Evolutionary conservation across 805 yeast species (phyloP), one percentile per base, ranked within the genome.

Genomic region (Ogataea polymorpha): DNA sequence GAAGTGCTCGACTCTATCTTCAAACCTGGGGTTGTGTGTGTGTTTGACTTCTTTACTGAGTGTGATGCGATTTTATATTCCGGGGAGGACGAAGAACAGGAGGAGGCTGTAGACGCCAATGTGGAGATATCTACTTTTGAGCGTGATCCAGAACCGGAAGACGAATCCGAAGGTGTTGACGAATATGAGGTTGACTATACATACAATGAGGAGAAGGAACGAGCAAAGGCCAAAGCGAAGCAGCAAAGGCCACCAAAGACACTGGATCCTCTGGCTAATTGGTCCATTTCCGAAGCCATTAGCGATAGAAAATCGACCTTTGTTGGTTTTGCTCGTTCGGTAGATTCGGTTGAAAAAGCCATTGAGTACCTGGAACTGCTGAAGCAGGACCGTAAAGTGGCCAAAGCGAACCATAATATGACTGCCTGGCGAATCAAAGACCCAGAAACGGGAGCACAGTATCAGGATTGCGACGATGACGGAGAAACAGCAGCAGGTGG

Each of bases 401-500:
- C 79, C 6, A 72, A 74, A 46, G 82, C 96, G 0, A 60, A 74
- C 1, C 98, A 91, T 62, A 82, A 82, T 46, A 93, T 93, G 81
- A 75, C 80, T 12, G 93, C 96, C 0, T 90, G 91, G 83, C 68
- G 98, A 48, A 82, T 93, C 3, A 70, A 71, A 41, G 60, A 72
- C n/a, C 61, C 57, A 0, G 65, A 56, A 1, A 68, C 70, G 14
- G 86, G 81, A 0, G 74, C 79, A 0, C 70, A 74, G 26, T 74
- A 71, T 35, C 93, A 86, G 53, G 97, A 93, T 53, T 89, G 86
- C 53, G 97, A 93, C 56, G 98, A 93, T 60, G 99, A 91, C 58
- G 99, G 99, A 3, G 99, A 93, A 58, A 74, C 95, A 0, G 98
- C 98, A 1, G 96, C 98, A 1, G 99, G 99, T 8, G 79, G 90